Evolutionary conservation across 352 stramenopile genomes (phyloP).

Genomic region (Pythium brassicae): DNA sequence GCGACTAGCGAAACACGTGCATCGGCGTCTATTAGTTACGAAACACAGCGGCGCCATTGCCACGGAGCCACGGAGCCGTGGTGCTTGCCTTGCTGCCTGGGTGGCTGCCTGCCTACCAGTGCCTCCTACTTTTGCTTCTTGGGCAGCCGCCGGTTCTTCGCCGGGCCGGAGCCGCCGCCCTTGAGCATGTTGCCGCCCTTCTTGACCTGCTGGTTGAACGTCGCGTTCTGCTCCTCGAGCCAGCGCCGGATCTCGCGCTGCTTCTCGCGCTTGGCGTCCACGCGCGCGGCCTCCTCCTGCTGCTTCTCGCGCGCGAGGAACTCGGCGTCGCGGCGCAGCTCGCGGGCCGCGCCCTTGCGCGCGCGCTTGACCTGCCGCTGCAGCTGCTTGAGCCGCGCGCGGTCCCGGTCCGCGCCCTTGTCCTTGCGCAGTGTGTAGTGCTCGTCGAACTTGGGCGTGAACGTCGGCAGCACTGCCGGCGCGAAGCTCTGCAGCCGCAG

Average conservation of each 20-base stretch:
- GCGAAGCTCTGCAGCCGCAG: constrained; percentile 77
- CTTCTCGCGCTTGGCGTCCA: constrained; percentile 84
- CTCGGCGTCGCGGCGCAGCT: constrained; percentile 91
- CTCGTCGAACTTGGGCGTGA: constrained; percentile 89
- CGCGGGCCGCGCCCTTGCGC: constrained; percentile 93
- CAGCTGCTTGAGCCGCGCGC: constrained; percentile 87
- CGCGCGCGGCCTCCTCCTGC: constrained; percentile 75
- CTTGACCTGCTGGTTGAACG: constrained; percentile 97
- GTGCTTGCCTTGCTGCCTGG: too few relatives aligned
- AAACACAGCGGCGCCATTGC: too few relatives aligned
- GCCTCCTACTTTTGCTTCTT: constrained; percentile 33
- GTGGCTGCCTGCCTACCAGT: constrained; percentile 7
- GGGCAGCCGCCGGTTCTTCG: constrained; percentile 48
- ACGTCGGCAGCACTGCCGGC: constrained; percentile 64
- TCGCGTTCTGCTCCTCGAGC: constrained; percentile 96
- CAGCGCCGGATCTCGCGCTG: constrained; percentile 95
- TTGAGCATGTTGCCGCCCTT: constrained; percentile 94
- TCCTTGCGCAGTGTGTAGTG: constrained; percentile 92
- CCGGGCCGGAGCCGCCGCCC: constrained; percentile 83
- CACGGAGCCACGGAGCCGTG: too few relatives aligned
- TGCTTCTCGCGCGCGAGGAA: constrained; percentile 94
- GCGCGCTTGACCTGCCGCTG: constrained; percentile 96
- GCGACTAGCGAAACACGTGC: not conserved
- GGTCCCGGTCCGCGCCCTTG: constrained; percentile 77
- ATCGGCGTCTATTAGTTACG: constrained; percentile 1